Evolutionary conservation across 1,284 basidiomycete species (phyloP), one percentile per base, ranked within the genome.

Genomic region (Ustilago trichophora): DNA sequence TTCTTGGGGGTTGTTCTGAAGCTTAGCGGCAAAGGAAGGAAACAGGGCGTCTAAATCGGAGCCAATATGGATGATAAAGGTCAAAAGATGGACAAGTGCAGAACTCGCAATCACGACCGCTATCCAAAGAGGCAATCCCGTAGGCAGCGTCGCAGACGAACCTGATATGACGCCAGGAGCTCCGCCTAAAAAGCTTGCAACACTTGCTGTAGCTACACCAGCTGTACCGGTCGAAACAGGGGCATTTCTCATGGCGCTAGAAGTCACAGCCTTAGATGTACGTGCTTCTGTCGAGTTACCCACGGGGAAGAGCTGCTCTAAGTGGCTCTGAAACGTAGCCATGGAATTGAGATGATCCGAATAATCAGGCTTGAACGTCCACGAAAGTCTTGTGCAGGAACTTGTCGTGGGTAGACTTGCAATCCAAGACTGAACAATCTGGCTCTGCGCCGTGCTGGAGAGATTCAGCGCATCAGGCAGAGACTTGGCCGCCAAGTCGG

Each of bases 331-430:
- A 8, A 64, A 57, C 3, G 13, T 44, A 6, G 40, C 9, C 35
- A 64, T 16, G 5, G 35, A 48, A 21, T 38, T 33, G 3, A 64
- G 25, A 12, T 56, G 48, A 9, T 31, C 43, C 21, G 51, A 24
- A 15, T 64, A 64, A n/a, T 64, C 53, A 3, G 60, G 60, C 10
- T 18, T 36, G 3, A 64, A 19, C 3, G 15, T 44, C 53, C 49
- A 64, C 4, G 60, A 32, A 11, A 52, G 22, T 0, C 53, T 1
- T 7, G 53, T 43, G 24, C 60, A 64, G 13, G 44, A 36, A 16
- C 19, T 42, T 16, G 43, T 25, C 0, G 27, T 45, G 3, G 60
- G 48, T 4, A 64, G 21, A 6, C 24, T 8, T 5, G 22, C 18
- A 6, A 64, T 32, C 60, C 60, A 64, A 7, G 29, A 16, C 19